Evolutionary conservation across 1,139 yeast genomes (phyloP), one percentile per base, ranked within the genome.

Genomic region (Protomyces arabidopsidicola): DNA sequence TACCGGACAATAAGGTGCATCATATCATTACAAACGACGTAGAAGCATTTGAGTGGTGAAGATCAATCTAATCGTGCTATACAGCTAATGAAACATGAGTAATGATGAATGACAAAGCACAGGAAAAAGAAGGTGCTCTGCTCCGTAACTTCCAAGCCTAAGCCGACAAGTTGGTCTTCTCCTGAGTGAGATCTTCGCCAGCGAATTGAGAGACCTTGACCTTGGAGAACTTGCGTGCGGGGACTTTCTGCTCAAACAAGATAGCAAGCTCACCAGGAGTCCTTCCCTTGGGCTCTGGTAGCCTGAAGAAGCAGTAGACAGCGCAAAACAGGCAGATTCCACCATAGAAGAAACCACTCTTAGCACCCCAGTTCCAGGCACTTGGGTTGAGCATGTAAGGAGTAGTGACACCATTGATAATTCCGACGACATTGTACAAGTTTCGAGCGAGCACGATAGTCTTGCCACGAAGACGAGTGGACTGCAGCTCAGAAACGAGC

Each of bases 321-420:
- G 63, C 31, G 34, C 76, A 74, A 34, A 75, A 16, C 2, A 79
- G 65, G 31, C 81, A 75, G 60, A 82, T 73, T 0, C 81, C 86
- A 22, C 81, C 84, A 80, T 82, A 84, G 70, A 84, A 78, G 71
- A 82, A 82, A 1, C 83, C 87, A 18, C 84, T 77, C 72, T 84
- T 83, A 39, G 85, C 87, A 66, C 80, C 77, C 84, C 84, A 78
- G 69, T 82, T 78, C 78, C 84, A 82, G 12, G 81, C 81, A 16
- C 79, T 76, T 2, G 84, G 83, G 71, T 83, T 83, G 71, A 84
- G 77, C 85, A 84, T 80, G 71, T 83, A 81, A n/a, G 88, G 87
- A 63, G 79, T 79, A 38, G 81, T 75, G 50, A 82, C 75, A 22
- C 80, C 70, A 71, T 71, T 76, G 52, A 81, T 74, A 66, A 83